Evolutionary conservation across 2,329 filamentous ascomycete species (phyloP), one percentile per base, ranked within the genome.

Genomic region (Phialocephala subalpina): DNA sequence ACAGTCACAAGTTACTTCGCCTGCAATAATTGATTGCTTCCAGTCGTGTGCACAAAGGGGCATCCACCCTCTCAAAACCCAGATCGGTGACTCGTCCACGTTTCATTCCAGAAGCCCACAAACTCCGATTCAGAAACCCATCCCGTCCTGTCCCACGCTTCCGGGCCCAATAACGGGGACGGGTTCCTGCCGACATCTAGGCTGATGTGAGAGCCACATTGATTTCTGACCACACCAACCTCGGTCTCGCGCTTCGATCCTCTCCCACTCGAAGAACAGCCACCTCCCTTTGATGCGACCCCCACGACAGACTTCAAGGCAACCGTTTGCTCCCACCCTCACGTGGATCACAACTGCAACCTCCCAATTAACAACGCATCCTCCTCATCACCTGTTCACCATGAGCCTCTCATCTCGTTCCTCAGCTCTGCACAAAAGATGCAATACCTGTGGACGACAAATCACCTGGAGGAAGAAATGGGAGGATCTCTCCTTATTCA

Each of bases 381-480:
- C 8, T 29, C 25, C 35, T 22, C 56, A 58, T 52, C 57, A 38
- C 47, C 58, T 60, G 58, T 20, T 40, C 25, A 52, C 55, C 40
- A 67, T 67, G 64, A 64, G 45, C 49, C 56, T 63, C 29, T 20
- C 56, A 40, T 22, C 64, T 12, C 2, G n/a, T 22, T 55, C 29
- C 29, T 33, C 53, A 47, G 25, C 38, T 27, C 58, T 66, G 52
- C 62, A 38, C 42, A 69, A 67, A 55, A 62, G 66, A 27, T 68
- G 65, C 49, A 52, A 55, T 29, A 67, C 63, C 29, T 68, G 65
- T 56, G 69, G 63, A 14, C 58, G 59, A 14, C 49, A 63, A 38
- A 65, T 68, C 47, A 66, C 29, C 36, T 65, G 63, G 65, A 59
- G 65, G 56, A 69, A 69, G 62, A 67, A 69, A 58, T 64, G 67